These are phyloP conservation scores for Penicillium vulpinum DNA, from an alignment of 2,329 filamentous ascomycete species.

Conservation along the genomic window DNA sequence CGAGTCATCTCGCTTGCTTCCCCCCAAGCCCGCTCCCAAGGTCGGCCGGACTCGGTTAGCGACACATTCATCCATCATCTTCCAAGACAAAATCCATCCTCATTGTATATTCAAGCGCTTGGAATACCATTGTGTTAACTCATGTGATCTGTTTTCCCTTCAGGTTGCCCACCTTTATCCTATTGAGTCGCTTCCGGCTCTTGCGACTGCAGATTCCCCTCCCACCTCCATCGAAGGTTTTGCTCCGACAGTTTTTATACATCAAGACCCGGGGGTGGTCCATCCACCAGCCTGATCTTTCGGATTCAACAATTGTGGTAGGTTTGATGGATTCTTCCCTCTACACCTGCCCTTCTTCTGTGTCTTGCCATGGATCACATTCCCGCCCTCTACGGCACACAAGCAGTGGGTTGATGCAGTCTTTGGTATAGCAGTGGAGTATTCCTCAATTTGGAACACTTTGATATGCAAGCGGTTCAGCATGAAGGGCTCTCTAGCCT, in stretches of 20 bases:
- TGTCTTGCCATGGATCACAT: slow-evolving; percentile 29
- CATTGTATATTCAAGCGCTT: slow-evolving; percentile 17
- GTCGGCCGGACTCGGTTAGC: slow-evolving; percentile 32
- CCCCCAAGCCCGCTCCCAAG: slow-evolving; percentile 29
- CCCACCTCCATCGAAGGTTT: slow-evolving; percentile 33
- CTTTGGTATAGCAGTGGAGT: slow-evolving; percentile 34
- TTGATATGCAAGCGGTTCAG: slow-evolving; percentile 37
- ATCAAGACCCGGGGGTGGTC: slow-evolving; percentile 35
- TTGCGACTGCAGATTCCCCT: slow-evolving; percentile 40
- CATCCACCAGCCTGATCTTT: slow-evolving; percentile 30
- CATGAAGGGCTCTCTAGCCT: slow-evolving; percentile 38
- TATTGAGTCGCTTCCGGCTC: slow-evolving; percentile 36
- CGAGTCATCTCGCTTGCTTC: slow-evolving; percentile 34
- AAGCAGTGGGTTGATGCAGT: slow-evolving; percentile 37
- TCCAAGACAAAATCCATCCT: slow-evolving; percentile 16
- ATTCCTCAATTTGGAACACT: slow-evolving; percentile 29
- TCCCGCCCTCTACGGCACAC: slow-evolving; percentile 24
- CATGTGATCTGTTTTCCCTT: slow-evolving; percentile 16
- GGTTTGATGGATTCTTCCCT: slow-evolving; percentile 38
- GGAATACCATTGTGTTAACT: slow-evolving; percentile 30
- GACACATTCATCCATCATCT: slow-evolving; percentile 19
- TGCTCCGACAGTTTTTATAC: slow-evolving; percentile 21
- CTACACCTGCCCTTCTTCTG: slow-evolving; percentile 25
- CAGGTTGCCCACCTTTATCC: slow-evolving; percentile 32
- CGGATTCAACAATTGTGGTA: slow-evolving; percentile 36